phyloP scores from a whole-genome alignment of 225 moss, liverwort and hornwort genomes.

The Antitrichia curtipendula region DNA sequence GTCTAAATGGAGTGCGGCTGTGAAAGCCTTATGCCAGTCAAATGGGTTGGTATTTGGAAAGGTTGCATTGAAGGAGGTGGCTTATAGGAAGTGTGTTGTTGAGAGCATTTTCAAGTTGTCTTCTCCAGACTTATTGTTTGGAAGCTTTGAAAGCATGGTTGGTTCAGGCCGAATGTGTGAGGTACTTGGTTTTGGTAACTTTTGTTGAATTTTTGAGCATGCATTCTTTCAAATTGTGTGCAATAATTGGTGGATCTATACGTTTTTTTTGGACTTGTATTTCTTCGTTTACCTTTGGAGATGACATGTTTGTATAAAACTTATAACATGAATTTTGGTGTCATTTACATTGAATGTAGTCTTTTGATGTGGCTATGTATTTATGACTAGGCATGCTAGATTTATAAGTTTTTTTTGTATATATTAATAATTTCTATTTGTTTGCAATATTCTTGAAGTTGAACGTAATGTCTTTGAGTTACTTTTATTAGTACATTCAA shows the following conservation, averaged over 20 bases:
- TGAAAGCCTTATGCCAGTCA: background rate
- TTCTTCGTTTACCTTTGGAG: background rate
- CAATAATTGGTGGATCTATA: accelerated
- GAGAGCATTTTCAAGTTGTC: background rate
- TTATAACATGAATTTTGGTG: no score
- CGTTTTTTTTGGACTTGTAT: background rate
- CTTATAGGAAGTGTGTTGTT: background rate
- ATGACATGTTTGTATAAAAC: background rate
- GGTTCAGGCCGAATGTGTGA: background rate
- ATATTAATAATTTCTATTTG: no score
- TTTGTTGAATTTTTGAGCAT: background rate
- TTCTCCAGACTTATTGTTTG: background rate
- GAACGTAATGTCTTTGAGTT: background rate
- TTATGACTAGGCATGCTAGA: background rate
- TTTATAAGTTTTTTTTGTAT: no score
- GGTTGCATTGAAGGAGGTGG: background rate
- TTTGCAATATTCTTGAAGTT: background rate
- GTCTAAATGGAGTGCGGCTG: background rate
- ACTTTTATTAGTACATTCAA: background rate
- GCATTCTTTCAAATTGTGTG: accelerated
- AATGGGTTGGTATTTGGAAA: background rate
- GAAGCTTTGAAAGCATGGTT: background rate
- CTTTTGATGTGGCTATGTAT: background rate
- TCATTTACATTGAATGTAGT: no score
- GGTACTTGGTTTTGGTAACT: background rate